Evolutionary conservation across 2,329 filamentous ascomycete species (phyloP), one percentile per base, ranked within the genome.

Genomic region (Trichoderma guizhouense): DNA sequence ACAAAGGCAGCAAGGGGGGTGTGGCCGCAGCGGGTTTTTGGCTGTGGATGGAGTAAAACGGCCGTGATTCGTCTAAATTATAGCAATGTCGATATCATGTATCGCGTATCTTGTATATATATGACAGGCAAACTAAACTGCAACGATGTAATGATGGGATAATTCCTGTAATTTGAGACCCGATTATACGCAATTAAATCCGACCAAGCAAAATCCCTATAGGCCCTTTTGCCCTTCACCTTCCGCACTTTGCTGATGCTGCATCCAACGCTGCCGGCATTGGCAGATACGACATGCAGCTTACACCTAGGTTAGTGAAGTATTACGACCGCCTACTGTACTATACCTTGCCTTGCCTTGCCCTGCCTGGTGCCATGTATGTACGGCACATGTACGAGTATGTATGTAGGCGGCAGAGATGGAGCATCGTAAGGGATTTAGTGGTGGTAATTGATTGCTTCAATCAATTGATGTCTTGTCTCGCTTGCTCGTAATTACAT

Each of bases 221-320:
- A 21, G 43, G 43, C 43, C 43, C 43, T 51, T 51, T 51, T 51
- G 43, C 43, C 8, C 15, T 66, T 26, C 43, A 34, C 28, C 28
- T 36, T 65, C 36, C 26, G 55, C 18, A 18, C 34, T 68, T 26
- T 47, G 26, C 53, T 60, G 53, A 21, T 60, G 65, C 53, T 60
- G 53, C 26, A 21, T 34, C 36, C 21, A 60, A 39, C 65, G 65
- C 51, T 53, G 66, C 66, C 66, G 57, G 66, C 66, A 61, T 51
- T 68, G 65, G 65, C 53, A 68, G 51, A 69, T 69, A 51, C 66
- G 55, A 62, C 47, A 51, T 69, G 66, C 66, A 69, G 66, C 66
- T 69, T 69, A 69, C n/a, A 34, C 57, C n/a, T 53, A 3, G 21
- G 47, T 53, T 53, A 53, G 43, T 51, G n/a, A 21, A 47, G 43